Evolutionary conservation across 352 stramenopile species (phyloP), one percentile per base, ranked within the genome.

Genomic region (Globisporangium spiculum): DNA sequence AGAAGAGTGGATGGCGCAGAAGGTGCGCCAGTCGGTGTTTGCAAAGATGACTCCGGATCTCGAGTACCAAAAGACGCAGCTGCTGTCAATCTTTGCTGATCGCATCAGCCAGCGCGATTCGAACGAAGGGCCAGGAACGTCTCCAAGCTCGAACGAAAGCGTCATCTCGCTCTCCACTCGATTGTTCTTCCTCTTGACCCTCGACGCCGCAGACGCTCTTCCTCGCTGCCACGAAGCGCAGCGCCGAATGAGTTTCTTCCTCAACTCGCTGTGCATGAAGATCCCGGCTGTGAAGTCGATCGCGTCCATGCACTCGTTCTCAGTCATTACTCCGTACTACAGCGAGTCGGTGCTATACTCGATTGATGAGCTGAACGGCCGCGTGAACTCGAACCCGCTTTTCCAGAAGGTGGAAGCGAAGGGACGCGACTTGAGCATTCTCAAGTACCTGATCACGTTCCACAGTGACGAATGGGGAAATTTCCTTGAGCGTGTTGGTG

Each of bases 391-490:
- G 12, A 96, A 96, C 61, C 89, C 89, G 46, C 73, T 96, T 34
- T 96, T 96, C 77, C 78, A 76, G 48, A 93, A 94, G 68, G 86
- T 95, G 24, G 89, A 96, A 56, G 75, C 88, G 14, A 96, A 95
- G 73, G 78, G 80, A 20, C 84, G 88, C 27, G 86, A 96, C 60
- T 72, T 96, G 61, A 94, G 87, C 63, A 95, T 96, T 77, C 75
- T 96, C 55, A 96, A 96, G 73, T 96, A 96, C 65, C 64, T 96
- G 38, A 84, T 94, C 54, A 96, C 89, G 34, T 94, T 96, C 66
- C 86, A 96, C 66, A 88, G 87, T 50, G 84, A 94, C 67, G 89
- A 96, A 67, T 96, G 89, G 89, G 86, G 83, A 27, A 95, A 94
- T 70, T 94, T 96, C 24, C 70, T 96, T 30, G 89, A 96, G 72